Base-by-base conservation (phyloP, 768 basidiomycete species). In the Hirschioporus abietinus region DNA sequence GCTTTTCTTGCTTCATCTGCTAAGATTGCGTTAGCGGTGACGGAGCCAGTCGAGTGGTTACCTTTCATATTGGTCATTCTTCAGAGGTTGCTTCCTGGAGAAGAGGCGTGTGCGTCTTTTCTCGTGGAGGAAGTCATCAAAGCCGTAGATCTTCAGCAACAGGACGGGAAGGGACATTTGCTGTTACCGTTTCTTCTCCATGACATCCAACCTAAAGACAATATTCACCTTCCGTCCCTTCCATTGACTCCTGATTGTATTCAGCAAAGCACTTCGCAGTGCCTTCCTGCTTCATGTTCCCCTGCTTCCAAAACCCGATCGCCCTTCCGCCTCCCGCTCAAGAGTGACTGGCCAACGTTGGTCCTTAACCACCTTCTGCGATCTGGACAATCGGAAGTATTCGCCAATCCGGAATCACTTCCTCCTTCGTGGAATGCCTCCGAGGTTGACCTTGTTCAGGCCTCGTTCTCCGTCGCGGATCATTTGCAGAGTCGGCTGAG, bases 351-450 rank as follows among this genome's bases (percentile, higher is more conserved):
- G 91, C 74, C 84, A 6, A 80, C 90, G 58, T 75, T 80, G 0
- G 86, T 94, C 0, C 74, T 97, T 5, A 84, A 93, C 70, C 89
- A 95, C 70, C 84, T 98, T 8, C 79, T 98, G 9, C 87, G 88
- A 10, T 96, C 95, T 0, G 88, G 87, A 0, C 86, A 88, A 0
- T 84, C 89, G 0, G 77, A 83, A 0, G 89, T 93, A 0, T 91
- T 96, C 78, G 82, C 83, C 57, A 74, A 81, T 24, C 42, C 42
- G 20, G 42, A 52, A 15, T 5, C 42, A 5, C 82, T 92, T 1
- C 92, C 94, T 0, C 68, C 77, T 0, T 80, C 82, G 1, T 96
- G 95, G 95, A 83, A 89, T 71, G 86, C 88, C 0, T 88, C 87
- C 2, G 95, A 98, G 74, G 79, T 86, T 15, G 91, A 96, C 52